Base-by-base conservation (phyloP, 148 eudicot species). In the Spergularia bocconei region DNA sequence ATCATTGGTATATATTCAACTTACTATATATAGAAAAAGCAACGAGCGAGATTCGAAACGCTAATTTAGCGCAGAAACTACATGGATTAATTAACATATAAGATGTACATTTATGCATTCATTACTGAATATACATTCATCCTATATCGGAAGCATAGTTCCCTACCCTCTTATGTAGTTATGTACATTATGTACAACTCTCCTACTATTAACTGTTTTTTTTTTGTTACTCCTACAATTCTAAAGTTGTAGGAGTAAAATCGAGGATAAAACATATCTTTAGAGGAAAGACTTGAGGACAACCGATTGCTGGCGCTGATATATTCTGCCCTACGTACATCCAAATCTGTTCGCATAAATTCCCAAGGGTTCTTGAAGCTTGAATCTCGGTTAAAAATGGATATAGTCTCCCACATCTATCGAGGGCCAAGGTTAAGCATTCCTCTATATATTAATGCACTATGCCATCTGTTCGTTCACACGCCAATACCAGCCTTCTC, bases 381-480 rank as follows among this genome's bases (percentile, higher is more conserved):
- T 20, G 70, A 67, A 33, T 74, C 38, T 52, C 41, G 12, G 65
- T 23, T 63, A 63, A 17, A 53, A 13, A 69, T 21, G 56, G 65
- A 63, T 44, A 47, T 54, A 39, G 60, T 59, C 33, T n/a, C 44
- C 64, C 56, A 23, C 13, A 19, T 48, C 69, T 57, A 36, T 56
- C 25, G 25, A 71, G 63, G 71, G 69, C 53, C 63, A 70, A 63
- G 75, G 75, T 71, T 62, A 71, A 21, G 71, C 75, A 59, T 59
- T 67, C 66, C 73, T 73, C 73, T 67, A 79, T 23, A 23, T 2
- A 69, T 83, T 67, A 80, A 80, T 68, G 81, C 44, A 78, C 81
- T 80, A 83, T 10, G 80, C 81, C 85, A 76, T 79, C 82, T 20
- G 63, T 83, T 11, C 73, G 63, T 83, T 11, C 73, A 80, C 39